Base-by-base conservation (phyloP, 306 rosid genomes). In the Senna tora region DNA sequence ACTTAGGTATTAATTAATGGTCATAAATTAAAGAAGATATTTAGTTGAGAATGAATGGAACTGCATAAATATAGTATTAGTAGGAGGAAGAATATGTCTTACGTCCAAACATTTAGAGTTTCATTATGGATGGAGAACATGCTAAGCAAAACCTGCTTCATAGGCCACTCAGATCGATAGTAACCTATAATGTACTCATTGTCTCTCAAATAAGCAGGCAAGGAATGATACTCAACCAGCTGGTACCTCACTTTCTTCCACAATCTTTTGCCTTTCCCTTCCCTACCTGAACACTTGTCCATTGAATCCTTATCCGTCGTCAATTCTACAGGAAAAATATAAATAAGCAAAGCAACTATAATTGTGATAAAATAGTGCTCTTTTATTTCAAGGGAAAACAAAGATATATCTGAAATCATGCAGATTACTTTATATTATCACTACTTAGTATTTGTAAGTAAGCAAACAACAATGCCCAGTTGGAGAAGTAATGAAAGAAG, bases 51-150 rank as follows among this genome's bases (percentile, higher is more conserved):
- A n/a, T n/a, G n/a, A n/a, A n/a, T n/a, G n/a, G n/a, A n/a, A n/a
- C n/a, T n/a, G n/a, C n/a, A n/a, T n/a, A n/a, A n/a, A n/a, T n/a
- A n/a, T n/a, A n/a, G n/a, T n/a, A 25, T 25, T 25, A 25, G 30
- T 25, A 25, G 30, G 2, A 25, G 16, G 11, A 6, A 14, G 67
- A 68, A 45, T n/a, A n/a, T n/a, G n/a, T 9, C 96, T 87, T 87
- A 94, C 97, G 99, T 91, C 99, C 99, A 94, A 83, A 94, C 96
- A 20, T 94, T 94, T 25, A 94, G 92, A 9, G 99, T 94, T 85
- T 94, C 99, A 41, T 94, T 94, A 72, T 94, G 99, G 56, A 94
- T 86, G 69, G 89, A 77, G 81, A 94, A 91, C 57, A 89, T 87
- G 81, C 99, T 94, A 10, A 89, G 84, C 50, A 94, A 64, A 69